Base-by-base conservation (phyloP, 352 stramenopile species). In the Phytophthora brassicae region DNA sequence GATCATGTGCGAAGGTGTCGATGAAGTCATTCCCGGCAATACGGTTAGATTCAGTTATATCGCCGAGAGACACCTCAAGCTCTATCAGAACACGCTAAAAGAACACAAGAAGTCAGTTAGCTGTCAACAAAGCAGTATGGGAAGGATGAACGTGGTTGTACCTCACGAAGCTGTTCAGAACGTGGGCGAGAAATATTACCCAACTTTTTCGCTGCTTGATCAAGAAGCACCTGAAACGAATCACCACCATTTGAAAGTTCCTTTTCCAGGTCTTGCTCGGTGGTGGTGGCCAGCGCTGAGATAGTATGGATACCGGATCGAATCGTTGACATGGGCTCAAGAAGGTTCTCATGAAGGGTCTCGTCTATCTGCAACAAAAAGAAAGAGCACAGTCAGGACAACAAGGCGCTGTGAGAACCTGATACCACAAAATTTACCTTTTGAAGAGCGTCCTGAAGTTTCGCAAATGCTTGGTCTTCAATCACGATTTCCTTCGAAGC, bases 1-100 rank as follows among this genome's bases (percentile, higher is more conserved):
- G 48, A 20, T 73, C 60, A 39, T 49, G 22, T 0, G 47, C 43
- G 9, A 82, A 52, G 0, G 61, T 19, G 20, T 75, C 53, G 14
- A 88, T 58, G 23, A 77, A 81, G 0, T 59, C 26, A 35, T 88
- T 83, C 2, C 69, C 78, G 24, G 54, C 22, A 31, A 71, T 38
- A 17, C 81, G 68, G 29, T 70, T 64, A 9, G 29, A 54, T 24
- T 80, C 72, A 17, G 72, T 59, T 24, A 70, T 45, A 11, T 84
- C 75, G 0, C 75, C 75, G 1, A 84, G 56, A 19, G 56, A 60
- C 12, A 84, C 72, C 42, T 84, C 75, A 6, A 81, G 59, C 8
- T 79, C 64, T 6, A 72, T 84, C 6, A 81, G 56, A 59, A 72
- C 44, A 14, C 61, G 65, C 72, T 84, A n/a, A 1, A 19, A 60